phyloP scores from a whole-genome alignment of 2,329 filamentous ascomycete species.

The Hypoxylon rubiginosum region DNA sequence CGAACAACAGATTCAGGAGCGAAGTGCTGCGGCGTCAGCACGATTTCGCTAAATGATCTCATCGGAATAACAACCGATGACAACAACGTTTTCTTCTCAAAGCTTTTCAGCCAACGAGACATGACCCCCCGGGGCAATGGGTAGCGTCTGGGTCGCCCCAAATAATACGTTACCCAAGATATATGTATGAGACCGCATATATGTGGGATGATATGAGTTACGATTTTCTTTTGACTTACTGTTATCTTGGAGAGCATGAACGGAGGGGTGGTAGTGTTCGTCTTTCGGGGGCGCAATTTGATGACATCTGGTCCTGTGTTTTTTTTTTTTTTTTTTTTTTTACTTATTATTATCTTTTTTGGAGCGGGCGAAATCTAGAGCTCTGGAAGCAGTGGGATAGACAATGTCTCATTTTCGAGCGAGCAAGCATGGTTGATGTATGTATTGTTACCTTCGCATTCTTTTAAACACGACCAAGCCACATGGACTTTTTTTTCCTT shows the following conservation, averaged over 20 bases:
- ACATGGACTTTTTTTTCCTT: constrained; percentile 31
- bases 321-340: too few species aligned
- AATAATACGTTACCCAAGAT: constrained; percentile 43
- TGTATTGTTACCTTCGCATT: constrained; percentile 35
- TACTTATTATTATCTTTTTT: too few species aligned
- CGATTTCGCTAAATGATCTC: constrained; percentile 55
- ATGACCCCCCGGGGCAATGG: constrained; percentile 25
- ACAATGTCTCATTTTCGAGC: constrained; percentile 38
- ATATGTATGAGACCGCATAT: constrained; percentile 41
- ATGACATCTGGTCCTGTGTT: constrained; percentile 20
- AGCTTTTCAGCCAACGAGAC: constrained; percentile 37
- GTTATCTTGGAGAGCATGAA: constrained; percentile 30
- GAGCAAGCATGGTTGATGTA: constrained; percentile 34
- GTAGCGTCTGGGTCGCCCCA: constrained; percentile 33
- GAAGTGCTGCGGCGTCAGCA: constrained; percentile 60
- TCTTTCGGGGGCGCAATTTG: constrained; percentile 31
- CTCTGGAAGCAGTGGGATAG: constrained; percentile 29
- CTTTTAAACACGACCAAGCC: constrained; percentile 22
- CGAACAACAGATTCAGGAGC: constrained; percentile 81
- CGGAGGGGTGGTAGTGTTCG: constrained; percentile 23
- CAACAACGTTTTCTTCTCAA: constrained; percentile 44
- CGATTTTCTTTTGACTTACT: constrained; percentile 39
- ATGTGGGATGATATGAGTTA: constrained; percentile 46
- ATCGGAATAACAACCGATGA: constrained; percentile 37
- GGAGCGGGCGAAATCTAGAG: constrained; percentile 20